These are phyloP conservation scores for Tothia fuscella DNA, from an alignment of 2,329 filamentous ascomycete genomes.

Conservation along the genomic window DNA sequence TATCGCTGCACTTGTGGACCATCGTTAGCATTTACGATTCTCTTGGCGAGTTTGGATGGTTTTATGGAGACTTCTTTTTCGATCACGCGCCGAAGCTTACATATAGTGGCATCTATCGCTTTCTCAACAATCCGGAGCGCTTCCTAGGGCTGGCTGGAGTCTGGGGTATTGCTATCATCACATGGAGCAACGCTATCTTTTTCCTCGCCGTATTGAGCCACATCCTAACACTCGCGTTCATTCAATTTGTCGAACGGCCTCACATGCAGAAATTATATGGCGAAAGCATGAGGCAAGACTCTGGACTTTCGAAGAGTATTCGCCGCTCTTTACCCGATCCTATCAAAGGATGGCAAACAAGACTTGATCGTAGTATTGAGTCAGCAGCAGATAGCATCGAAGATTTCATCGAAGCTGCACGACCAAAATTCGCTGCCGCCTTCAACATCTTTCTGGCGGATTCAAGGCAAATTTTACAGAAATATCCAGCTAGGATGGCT, in stretches of 20 bases:
- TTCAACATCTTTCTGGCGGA: slow-evolving; percentile 82
- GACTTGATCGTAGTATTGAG: slow-evolving; percentile 75
- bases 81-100: slow-evolving; percentile 79
- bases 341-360: slow-evolving; percentile 72
- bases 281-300: slow-evolving; percentile 67
- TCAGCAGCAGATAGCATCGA: slow-evolving; percentile 83
- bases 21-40: slow-evolving; percentile 88
- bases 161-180: slow-evolving; percentile 90
- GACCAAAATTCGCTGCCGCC: slow-evolving; percentile 74
- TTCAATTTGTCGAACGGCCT: slow-evolving; percentile 86
- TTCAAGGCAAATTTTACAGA: slow-evolving; percentile 75
- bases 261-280: slow-evolving; percentile 99
- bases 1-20: slow-evolving; percentile 86
- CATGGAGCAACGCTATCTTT: slow-evolving; percentile 77
- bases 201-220: slow-evolving; percentile 78
- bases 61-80: slow-evolving; percentile 98
- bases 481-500: slow-evolving; percentile 73
- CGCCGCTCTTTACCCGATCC: slow-evolving; percentile 75
- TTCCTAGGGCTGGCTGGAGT: slow-evolving; percentile 88
- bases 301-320: slow-evolving; percentile 83
- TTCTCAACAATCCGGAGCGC: slow-evolving; percentile 93
- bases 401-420: slow-evolving; percentile 74
- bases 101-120: slow-evolving; percentile 95
- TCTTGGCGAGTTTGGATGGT: slow-evolving; percentile 96
- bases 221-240: slow-evolving; percentile 71